Percentiles rank a stretch among this genome's conserved stretches.
phyloP scores from a whole-genome alignment of 2,329 filamentous ascomycete genomes.

The Penicillium hesseltinei region DNA sequence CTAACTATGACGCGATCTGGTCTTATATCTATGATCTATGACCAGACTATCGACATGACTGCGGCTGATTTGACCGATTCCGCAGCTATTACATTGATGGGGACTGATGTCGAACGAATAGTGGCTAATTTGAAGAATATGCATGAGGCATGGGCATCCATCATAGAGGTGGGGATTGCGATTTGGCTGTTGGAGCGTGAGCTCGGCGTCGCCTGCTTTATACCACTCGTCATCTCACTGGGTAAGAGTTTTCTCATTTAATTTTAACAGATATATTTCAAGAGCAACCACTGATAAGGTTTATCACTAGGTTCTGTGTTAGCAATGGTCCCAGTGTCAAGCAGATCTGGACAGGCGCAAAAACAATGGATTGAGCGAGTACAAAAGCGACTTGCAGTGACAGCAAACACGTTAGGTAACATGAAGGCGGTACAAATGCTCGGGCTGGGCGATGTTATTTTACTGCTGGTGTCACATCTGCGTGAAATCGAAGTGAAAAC shows the following conservation, averaged over 20 bases:
- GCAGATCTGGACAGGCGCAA: constrained; percentile 19
- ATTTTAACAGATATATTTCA: not conserved
- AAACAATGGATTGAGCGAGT: constrained; percentile 43
- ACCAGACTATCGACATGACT: constrained; percentile 1
- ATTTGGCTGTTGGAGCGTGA: constrained; percentile 4
- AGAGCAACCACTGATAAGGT: not conserved
- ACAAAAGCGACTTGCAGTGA: constrained; percentile 42
- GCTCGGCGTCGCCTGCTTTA: not conserved
- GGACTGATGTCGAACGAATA: constrained; percentile 3
- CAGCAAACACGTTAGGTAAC: constrained; percentile 37
- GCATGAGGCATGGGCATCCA: constrained; percentile 10
- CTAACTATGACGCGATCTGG: constrained; percentile 1
- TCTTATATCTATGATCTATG: constrained; percentile 8
- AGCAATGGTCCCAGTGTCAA: constrained; percentile 3
- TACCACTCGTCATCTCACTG: constrained; percentile 3
- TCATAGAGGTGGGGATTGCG: not conserved
- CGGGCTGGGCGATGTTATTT: constrained; percentile 31
- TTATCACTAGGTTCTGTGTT: not conserved
- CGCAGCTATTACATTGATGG: constrained; percentile 6
- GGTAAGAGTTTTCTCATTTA: not conserved
- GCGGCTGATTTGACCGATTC: not conserved
- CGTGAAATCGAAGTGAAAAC: constrained; percentile 9
- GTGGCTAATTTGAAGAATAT: not conserved
- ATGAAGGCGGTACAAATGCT: constrained; percentile 45
- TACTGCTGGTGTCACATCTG: constrained; percentile 9